phyloP scores from a whole-genome alignment of 2,329 filamentous ascomycete species.

The Aspergillus oerlinghausenensis region DNA sequence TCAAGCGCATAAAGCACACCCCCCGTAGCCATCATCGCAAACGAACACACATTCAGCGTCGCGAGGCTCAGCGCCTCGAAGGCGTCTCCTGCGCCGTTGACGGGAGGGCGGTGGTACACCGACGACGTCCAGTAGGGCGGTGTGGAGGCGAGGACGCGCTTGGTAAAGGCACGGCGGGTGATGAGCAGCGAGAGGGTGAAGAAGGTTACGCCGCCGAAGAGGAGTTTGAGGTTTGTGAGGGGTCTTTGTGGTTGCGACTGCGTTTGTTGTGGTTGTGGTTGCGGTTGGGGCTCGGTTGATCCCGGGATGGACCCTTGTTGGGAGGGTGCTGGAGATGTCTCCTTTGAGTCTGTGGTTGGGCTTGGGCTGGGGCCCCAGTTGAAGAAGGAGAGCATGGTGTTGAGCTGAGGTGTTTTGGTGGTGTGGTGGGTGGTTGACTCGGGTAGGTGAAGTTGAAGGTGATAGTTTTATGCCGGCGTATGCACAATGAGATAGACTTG shows the following conservation, averaged over 20 bases:
- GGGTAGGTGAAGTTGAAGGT: neutral
- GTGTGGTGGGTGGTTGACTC: neutral
- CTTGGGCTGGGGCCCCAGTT: slow-evolving; percentile 1
- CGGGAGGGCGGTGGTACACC: slow-evolving; percentile 39
- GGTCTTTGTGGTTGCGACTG: slow-evolving; percentile 6
- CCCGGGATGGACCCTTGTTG: neutral
- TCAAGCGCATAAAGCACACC: slow-evolving; percentile 73
- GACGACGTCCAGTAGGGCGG: slow-evolving; percentile 66
- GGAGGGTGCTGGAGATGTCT: slow-evolving; percentile 8
- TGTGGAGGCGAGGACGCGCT: slow-evolving; percentile 56
- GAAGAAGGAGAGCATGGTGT: slow-evolving; percentile 24
- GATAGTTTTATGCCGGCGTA: neutral
- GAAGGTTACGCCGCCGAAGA: slow-evolving; percentile 71
- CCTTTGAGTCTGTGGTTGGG: slow-evolving; percentile 1
- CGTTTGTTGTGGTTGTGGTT: slow-evolving; percentile 1
- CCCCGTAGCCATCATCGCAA: slow-evolving; percentile 70
- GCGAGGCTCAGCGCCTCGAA: slow-evolving; percentile 79
- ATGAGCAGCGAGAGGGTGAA: slow-evolving; percentile 67
- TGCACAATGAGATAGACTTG: neutral
- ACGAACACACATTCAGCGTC: slow-evolving; percentile 75
- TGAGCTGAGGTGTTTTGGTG: neutral
- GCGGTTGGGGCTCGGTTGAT: slow-evolving; percentile 4
- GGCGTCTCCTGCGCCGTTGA: slow-evolving; percentile 68
- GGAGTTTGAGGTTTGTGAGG: slow-evolving; percentile 46
- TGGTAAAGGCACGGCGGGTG: slow-evolving; percentile 64